A percentile compares a stretch with the other conserved stretches of the same genome.
phyloP scores from a whole-genome alignment of 257 asterid species.

The Rehmannia glutinosa region DNA sequence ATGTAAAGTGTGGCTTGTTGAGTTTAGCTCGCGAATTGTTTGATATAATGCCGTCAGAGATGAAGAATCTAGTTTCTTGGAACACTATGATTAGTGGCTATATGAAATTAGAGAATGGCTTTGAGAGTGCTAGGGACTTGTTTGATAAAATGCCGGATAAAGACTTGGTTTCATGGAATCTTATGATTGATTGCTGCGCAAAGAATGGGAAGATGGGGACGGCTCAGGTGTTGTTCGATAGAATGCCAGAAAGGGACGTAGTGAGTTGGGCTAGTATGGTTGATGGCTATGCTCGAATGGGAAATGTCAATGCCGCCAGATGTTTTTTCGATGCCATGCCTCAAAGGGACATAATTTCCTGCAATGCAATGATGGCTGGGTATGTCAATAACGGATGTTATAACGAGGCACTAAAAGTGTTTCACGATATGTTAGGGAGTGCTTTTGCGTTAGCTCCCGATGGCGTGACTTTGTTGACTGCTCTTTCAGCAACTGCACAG shows the following conservation, averaged over 20 bases:
- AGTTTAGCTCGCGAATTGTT: conserved; percentile 56
- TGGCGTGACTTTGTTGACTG: conserved; percentile 49
- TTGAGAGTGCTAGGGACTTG: conserved; percentile 41
- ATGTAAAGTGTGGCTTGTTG: conserved; percentile 66
- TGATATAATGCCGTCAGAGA: conserved; percentile 46
- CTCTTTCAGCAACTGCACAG: conserved; percentile 72
- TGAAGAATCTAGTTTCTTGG: conserved; percentile 73
- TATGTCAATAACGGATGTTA: conserved; percentile 51
- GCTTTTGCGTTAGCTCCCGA: conserved; percentile 48
- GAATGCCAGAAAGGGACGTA: conserved; percentile 58
- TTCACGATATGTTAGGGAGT: conserved; percentile 46
- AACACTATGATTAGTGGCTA: conserved; percentile 71
- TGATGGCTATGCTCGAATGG: conserved; percentile 62
- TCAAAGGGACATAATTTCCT: conserved; percentile 70
- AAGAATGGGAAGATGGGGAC: conserved; percentile 50
- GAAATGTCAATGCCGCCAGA: conserved; percentile 56
- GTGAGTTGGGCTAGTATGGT: conserved; percentile 83
- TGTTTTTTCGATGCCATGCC: conserved; percentile 67
- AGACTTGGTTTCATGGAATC: conserved; percentile 88
- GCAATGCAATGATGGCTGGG: conserved; percentile 91
- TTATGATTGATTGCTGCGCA: conserved; percentile 66
- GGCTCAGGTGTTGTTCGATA: conserved; percentile 54
- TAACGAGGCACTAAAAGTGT: conserved; percentile 61
- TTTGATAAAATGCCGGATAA: conserved; percentile 59
- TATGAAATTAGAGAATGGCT: conserved; percentile 41